Evolutionary conservation across 352 stramenopile species (phyloP).

Genomic region (Achlya hypogyna): DNA sequence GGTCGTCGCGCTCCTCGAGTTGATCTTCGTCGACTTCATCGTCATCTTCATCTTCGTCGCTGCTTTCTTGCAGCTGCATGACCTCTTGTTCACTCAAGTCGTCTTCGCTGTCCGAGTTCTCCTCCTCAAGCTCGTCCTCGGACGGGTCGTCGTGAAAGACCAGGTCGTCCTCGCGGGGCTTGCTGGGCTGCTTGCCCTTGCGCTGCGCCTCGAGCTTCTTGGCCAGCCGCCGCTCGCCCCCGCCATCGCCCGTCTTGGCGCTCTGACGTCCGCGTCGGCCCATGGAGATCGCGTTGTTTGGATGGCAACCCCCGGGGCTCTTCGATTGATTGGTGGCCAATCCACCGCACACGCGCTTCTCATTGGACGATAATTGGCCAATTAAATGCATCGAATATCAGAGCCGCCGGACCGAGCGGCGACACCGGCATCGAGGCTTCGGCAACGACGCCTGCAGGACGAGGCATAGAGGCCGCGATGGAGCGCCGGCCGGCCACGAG

Average conservation of each 20-base stretch:
- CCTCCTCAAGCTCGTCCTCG: constrained; percentile 56
- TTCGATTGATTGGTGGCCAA: constrained; percentile 17
- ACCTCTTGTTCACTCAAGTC: constrained; percentile 57
- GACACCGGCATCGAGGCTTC: not conserved
- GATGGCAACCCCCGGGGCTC: not conserved
- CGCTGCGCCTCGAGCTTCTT: constrained; percentile 43
- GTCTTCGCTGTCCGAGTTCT: constrained; percentile 45
- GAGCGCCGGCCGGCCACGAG: too few relatives aligned
- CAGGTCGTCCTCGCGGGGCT: constrained; percentile 39
- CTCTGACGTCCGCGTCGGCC: constrained; percentile 59
- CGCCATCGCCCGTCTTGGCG: constrained; percentile 66
- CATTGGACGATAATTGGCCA: not conserved
- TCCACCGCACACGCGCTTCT: not conserved
- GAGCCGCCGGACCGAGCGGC: not conserved
- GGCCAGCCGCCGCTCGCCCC: constrained; percentile 47
- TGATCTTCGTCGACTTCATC: constrained; percentile 34
- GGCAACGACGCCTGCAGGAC: too few relatives aligned
- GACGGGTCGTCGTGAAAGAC: constrained; percentile 80
- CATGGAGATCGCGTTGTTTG: constrained; percentile 28
- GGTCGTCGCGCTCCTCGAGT: constrained; percentile 24
- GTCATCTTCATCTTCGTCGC: constrained; percentile 27
- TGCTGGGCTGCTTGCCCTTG: constrained; percentile 39
- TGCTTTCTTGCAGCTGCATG: constrained; percentile 36
- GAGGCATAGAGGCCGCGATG: too few relatives aligned
- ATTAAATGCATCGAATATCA: not conserved